These are phyloP conservation scores for Dendrobium chrysotoxum DNA, from an alignment of 106 monocot genomes.

Conservation along the genomic window DNA sequence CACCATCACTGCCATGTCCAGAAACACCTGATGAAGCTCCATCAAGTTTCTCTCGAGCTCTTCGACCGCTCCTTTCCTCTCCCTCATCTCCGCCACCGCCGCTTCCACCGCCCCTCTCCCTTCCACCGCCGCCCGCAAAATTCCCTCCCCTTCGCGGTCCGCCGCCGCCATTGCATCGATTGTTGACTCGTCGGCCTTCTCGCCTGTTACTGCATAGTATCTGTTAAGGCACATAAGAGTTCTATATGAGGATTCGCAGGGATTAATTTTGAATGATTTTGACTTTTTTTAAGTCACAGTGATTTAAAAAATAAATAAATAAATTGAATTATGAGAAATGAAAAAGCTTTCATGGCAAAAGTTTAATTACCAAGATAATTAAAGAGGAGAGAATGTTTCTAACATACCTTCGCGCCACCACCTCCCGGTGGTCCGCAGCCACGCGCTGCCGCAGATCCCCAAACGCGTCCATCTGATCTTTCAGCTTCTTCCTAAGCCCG, in stretches of 20 bases:
- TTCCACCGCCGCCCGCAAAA: conserved; percentile 30
- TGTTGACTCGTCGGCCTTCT: conserved; percentile 39
- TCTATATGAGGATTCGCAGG: no score
- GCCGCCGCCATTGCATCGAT: conserved; percentile 28
- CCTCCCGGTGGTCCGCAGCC: conserved; percentile 27
- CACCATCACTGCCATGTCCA: conserved; percentile 35
- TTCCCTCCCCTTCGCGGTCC: conserved; percentile 30
- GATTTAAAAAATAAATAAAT: no score
- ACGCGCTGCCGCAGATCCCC: conserved; percentile 20
- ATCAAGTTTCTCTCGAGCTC: conserved; percentile 37
- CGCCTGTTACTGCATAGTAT: conserved; percentile 43
- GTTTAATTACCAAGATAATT: no score
- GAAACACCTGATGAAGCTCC: conserved; percentile 14
- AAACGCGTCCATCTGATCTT: conserved; percentile 38
- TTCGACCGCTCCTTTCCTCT: conserved; percentile 37
- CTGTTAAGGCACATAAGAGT: background rate
- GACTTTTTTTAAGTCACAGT: no score
- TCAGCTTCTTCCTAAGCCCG: conserved; percentile 32
- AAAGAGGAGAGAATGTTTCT: no score
- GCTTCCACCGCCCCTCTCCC: conserved; percentile 44
- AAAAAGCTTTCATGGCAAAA: no score
- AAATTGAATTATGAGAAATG: no score
- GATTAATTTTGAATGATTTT: no score
- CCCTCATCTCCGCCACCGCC: conserved; percentile 42
- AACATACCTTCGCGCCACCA: conserved; percentile 19